Evolutionary conservation across 257 asterid species (phyloP).

Genomic region (Lycium ferocissimum): DNA sequence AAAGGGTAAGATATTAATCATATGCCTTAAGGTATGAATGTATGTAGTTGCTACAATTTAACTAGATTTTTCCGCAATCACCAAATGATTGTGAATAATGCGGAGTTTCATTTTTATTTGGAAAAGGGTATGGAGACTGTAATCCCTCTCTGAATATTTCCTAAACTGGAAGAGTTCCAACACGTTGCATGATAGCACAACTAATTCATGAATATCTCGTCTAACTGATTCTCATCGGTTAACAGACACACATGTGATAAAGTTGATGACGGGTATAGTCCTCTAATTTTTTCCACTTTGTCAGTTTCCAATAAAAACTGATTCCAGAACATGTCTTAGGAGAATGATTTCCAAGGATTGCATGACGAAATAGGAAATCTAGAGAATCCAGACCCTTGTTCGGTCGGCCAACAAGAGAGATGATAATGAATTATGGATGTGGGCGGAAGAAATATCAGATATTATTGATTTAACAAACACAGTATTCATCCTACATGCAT

Average conservation of each 20-base stretch:
- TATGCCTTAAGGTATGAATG: background rate
- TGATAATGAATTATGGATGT: background rate
- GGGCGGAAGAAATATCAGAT: background rate
- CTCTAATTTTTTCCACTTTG: background rate
- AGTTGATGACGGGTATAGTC: background rate
- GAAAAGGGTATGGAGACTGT: background rate
- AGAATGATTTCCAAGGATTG: slow-evolving; percentile 22
- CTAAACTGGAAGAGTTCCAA: background rate
- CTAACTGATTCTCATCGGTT: background rate
- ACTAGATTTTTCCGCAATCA: background rate
- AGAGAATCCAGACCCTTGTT: background rate
- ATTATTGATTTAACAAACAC: background rate
- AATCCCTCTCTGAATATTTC: background rate
- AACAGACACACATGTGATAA: background rate
- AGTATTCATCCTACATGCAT: background rate
- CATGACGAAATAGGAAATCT: background rate
- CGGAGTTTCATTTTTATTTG: background rate
- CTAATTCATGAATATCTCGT: background rate
- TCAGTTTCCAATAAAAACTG: background rate
- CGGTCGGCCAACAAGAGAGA: background rate
- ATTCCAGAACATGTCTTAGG: background rate
- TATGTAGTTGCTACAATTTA: background rate
- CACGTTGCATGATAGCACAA: slow-evolving; percentile 9
- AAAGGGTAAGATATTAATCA: background rate
- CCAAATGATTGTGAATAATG: background rate